Evolutionary conservation across 768 basidiomycete genomes (phyloP).

Genomic region (Tylopilus rubrobrunneus): DNA sequence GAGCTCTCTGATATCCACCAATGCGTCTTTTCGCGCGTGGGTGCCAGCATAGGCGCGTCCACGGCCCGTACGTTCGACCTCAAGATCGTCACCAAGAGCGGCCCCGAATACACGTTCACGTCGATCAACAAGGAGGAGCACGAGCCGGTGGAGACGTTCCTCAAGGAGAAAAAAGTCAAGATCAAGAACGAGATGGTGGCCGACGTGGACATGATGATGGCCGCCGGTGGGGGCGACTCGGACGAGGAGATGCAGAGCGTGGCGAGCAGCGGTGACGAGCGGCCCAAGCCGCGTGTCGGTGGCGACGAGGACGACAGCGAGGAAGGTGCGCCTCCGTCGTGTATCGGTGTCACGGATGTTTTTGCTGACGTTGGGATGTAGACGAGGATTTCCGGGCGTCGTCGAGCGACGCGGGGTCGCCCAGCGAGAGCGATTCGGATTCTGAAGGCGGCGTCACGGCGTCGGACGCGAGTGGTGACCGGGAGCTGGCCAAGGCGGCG

Average conservation of each 20-base stretch:
- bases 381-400: conserved; percentile 92
- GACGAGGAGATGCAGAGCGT: conserved; percentile 86
- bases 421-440: conserved; percentile 66
- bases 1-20: conserved; percentile 88
- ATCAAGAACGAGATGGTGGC: conserved; percentile 95
- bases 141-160: conserved; percentile 76
- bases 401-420: conserved; percentile 83
- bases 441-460: conserved; percentile 69
- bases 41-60: conserved; percentile 74
- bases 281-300: conserved; percentile 46
- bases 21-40: conserved; percentile 90
- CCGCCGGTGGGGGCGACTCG: conserved; percentile 58
- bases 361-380: conserved; percentile 25
- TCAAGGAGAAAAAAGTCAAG: conserved; percentile 87
- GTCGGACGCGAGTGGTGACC: conserved; percentile 81
- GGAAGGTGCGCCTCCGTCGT: conserved; percentile 41
- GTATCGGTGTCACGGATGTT: not conserved
- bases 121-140: conserved; percentile 97
- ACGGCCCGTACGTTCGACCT: conserved; percentile 93
- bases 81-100: conserved; percentile 80
- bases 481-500: conserved; percentile 46
- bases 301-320: conserved; percentile 72
- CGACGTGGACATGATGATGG: conserved; percentile 75
- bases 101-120: conserved; percentile 85
- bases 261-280: conserved; percentile 63